phyloP scores from a whole-genome alignment of 257 asterid species.

The Nicotiana benthamiana region DNA sequence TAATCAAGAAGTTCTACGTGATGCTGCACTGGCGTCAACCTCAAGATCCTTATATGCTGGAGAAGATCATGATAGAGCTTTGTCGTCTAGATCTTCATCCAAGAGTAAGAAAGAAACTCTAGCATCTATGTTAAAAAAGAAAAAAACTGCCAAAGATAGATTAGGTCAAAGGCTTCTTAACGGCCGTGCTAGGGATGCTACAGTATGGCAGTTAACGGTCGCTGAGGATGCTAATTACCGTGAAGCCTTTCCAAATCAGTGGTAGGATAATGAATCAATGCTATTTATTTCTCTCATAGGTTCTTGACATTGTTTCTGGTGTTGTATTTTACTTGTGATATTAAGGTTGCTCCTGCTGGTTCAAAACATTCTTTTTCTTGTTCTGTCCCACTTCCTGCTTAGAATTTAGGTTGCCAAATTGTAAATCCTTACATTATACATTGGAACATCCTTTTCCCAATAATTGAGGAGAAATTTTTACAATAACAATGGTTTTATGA shows the following conservation, averaged over 20 bases:
- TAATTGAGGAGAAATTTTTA: neutral
- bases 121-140: slow-evolving; percentile 80
- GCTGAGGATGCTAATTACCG: slow-evolving; percentile 55
- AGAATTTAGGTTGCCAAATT: neutral
- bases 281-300: neutral
- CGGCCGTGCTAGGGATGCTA: slow-evolving; percentile 44
- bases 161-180: slow-evolving; percentile 53
- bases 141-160: slow-evolving; percentile 61
- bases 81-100: slow-evolving; percentile 17
- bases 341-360: neutral
- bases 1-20: slow-evolving; percentile 62
- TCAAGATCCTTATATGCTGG: slow-evolving; percentile 53
- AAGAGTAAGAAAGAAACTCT: slow-evolving; percentile 54
- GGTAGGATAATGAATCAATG: slow-evolving; percentile 34
- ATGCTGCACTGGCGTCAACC: slow-evolving; percentile 77
- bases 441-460: neutral
- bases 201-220: slow-evolving; percentile 33
- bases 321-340: neutral
- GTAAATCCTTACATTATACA: neutral
- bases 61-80: slow-evolving; percentile 32
- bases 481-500: neutral
- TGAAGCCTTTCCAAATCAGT: slow-evolving; percentile 83
- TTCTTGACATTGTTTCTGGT: neutral
- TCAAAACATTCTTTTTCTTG: slow-evolving; percentile 5
- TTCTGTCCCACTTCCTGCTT: slow-evolving; percentile 4